Base-by-base conservation (phyloP, 164 flowering plant genomes). In the Vitis vinifera region DNA sequence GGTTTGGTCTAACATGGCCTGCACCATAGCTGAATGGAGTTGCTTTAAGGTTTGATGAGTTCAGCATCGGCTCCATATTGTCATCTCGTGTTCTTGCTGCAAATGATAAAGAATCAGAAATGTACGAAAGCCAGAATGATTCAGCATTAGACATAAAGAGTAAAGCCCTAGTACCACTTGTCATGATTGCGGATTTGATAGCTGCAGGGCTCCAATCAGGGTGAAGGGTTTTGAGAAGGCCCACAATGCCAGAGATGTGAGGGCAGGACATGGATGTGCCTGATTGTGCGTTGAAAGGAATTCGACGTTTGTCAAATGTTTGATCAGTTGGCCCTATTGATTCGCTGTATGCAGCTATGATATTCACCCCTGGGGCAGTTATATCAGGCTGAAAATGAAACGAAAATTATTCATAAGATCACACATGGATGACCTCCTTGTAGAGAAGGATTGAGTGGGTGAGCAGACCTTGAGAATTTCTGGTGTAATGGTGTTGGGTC, bases 251-350 rank as follows among this genome's bases (percentile, higher is more conserved):
- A 2, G 95, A 17, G 31, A 88, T 80, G 73, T 86, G 92, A 16
- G 97, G 97, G 73, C 91, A 83, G 0, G 95, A 74, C 93, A 90
- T 89, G 0, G 97, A 92, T n/a, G 96, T 92, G 1, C 97, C 97
- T 0, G 86, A 79, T 4, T 53, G 2, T 10, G 71, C 1, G 51
- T 62, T 76, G 76, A 69, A 92, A 2, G 73, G 76, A 65, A 79
- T 68, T 1, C 76, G 59, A 0, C 89, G 86, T 0, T 49, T 17
- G 31, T 89, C 92, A 11, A 16, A 62, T 1, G 1, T 30, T 49
- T 9, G 4, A 0, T 58, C 75, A 0, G 86, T 65, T 13, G 88
- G 87, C n/a, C 73, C 57, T 10, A 8, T 6, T 47, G 74, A 86
- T 68, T 65, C 67, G 10, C 74, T 59, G 69, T 13, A 87, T 10